Conservation (phyloP, 2,329 filamentous ascomycete species). For the Thermoascus crustaceus region DNA sequence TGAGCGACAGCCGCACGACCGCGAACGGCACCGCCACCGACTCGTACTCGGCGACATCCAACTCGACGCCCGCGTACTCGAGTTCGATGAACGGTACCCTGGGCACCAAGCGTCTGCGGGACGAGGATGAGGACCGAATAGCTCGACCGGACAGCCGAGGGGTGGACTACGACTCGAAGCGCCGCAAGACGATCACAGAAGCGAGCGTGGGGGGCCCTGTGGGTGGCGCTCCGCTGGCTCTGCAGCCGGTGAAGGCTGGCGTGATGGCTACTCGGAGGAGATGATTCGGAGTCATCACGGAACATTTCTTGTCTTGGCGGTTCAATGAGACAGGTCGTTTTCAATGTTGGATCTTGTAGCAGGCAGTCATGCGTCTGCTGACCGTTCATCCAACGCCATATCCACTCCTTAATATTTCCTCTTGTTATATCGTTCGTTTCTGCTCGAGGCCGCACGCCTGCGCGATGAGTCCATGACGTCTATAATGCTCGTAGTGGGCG, state of each 20-base stretch:
- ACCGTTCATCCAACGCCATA: too few species aligned
- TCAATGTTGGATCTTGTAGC: too few species aligned
- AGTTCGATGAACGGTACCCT: slow-evolving; percentile 60
- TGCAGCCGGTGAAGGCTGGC: slow-evolving; percentile 39
- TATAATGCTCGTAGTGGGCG: too few species aligned
- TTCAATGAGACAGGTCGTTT: too few species aligned
- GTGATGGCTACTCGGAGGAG: slow-evolving; percentile 34
- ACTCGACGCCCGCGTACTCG: slow-evolving; percentile 47
- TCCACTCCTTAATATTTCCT: background rate
- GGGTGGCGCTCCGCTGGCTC: slow-evolving; percentile 28
- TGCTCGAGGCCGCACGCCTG: too few species aligned
- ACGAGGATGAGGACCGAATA: slow-evolving; percentile 60
- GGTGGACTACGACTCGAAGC: slow-evolving; percentile 60
- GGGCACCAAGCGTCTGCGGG: slow-evolving; percentile 53
- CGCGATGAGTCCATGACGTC: too few species aligned
- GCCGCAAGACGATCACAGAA: slow-evolving; percentile 69
- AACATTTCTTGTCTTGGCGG: too few species aligned
- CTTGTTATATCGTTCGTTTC: background rate
- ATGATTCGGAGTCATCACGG: slow-evolving; percentile 17
- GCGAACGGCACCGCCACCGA: slow-evolving; percentile 60
- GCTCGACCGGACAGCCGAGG: slow-evolving; percentile 54
- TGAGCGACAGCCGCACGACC: slow-evolving; percentile 66
- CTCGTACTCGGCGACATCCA: slow-evolving; percentile 61
- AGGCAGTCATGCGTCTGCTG: too few species aligned
- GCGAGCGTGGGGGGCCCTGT: slow-evolving; percentile 41